Conservation (phyloP, 208 protist species). For the Trypanosoma conorhini region DNA sequence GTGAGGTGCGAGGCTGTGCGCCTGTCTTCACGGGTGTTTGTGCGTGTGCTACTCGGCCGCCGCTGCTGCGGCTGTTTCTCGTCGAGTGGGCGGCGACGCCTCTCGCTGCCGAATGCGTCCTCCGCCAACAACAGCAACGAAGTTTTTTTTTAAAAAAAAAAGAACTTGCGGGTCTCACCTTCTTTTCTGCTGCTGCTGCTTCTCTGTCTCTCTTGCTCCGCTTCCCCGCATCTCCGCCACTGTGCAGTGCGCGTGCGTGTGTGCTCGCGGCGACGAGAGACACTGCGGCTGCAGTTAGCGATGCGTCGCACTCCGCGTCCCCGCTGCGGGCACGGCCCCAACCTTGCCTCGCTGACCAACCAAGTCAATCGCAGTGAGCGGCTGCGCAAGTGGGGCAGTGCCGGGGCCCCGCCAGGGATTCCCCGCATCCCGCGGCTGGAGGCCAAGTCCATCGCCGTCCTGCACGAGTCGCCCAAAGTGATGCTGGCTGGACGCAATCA, state of each 20-base stretch:
- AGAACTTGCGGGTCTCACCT: too few species aligned
- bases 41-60: background rate
- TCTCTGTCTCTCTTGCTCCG: background rate
- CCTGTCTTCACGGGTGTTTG: background rate
- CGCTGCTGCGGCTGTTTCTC: background rate
- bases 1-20: background rate
- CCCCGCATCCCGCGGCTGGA: constrained; percentile 70
- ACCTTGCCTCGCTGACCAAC: constrained; percentile 86
- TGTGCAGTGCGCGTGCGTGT: background rate
- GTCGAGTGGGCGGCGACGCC: too few species aligned
- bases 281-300: too few species aligned
- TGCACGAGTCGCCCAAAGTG: constrained; percentile 85
- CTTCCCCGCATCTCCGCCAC: background rate
- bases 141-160: too few species aligned
- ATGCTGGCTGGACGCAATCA: constrained; percentile 75
- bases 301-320: constrained; percentile 17
- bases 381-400: constrained; percentile 71
- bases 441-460: constrained; percentile 63
- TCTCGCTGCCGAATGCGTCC: too few species aligned
- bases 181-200: background rate
- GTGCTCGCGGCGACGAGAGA: background rate
- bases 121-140: too few species aligned
- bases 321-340: constrained; percentile 39
- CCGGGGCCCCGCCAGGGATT: constrained; percentile 40
- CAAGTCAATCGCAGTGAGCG: constrained; percentile 72